Conservation (phyloP, 352 stramenopile species). For the Globisporangium ultimum region DNA sequence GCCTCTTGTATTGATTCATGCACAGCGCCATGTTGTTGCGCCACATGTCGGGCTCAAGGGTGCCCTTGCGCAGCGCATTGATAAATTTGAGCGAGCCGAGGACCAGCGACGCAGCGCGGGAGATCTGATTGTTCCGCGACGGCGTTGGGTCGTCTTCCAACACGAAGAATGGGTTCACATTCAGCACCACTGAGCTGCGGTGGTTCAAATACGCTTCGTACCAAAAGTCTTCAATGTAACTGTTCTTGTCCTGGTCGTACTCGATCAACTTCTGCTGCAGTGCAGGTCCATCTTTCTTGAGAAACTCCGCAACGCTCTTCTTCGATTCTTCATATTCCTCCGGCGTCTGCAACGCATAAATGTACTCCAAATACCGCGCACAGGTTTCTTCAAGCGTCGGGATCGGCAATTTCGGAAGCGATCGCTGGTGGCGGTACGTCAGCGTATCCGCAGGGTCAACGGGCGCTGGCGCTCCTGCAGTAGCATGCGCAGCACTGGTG, state of each 20-base stretch:
- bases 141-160: slow-evolving; percentile 89
- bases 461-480: background rate
- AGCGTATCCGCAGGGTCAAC: slow-evolving; percentile 24
- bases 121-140: slow-evolving; percentile 87
- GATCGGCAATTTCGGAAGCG: slow-evolving; percentile 84
- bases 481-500: background rate
- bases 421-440: slow-evolving; percentile 72
- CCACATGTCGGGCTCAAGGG: slow-evolving; percentile 90
- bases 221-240: slow-evolving; percentile 94
- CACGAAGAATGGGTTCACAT: slow-evolving; percentile 97
- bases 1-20: slow-evolving; percentile 94
- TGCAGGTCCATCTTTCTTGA: slow-evolving; percentile 61
- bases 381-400: slow-evolving; percentile 79
- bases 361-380: slow-evolving; percentile 69
- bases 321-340: slow-evolving; percentile 57
- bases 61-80: slow-evolving; percentile 85
- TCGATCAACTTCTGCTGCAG: slow-evolving; percentile 68
- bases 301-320: slow-evolving; percentile 54
- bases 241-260: slow-evolving; percentile 74
- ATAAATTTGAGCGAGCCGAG: slow-evolving; percentile 93
- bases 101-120: slow-evolving; percentile 85
- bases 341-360: slow-evolving; percentile 68
- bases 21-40: slow-evolving; percentile 85
- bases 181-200: slow-evolving; percentile 91
- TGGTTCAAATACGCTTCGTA: slow-evolving; percentile 94